These are phyloP conservation scores for Adenanthera pavonina DNA, from an alignment of 306 rosid species.

Conservation along the genomic window DNA sequence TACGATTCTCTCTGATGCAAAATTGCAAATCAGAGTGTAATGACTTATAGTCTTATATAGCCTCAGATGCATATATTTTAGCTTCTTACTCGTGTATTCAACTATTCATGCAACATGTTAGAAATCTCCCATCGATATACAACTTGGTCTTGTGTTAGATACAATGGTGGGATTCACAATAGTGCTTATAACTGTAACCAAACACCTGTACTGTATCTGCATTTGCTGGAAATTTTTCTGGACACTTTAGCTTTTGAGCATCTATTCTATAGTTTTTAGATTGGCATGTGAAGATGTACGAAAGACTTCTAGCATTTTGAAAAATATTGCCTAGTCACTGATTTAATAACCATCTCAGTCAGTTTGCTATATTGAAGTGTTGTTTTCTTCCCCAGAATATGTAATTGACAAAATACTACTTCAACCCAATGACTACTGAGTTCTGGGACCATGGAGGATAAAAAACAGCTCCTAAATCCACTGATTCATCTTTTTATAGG, in stretches of 20 bases:
- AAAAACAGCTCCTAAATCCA: not conserved
- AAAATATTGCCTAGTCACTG: not conserved
- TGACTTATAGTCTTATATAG: not conserved
- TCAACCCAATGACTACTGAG: not conserved
- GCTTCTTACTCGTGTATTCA: not conserved
- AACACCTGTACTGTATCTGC: not conserved
- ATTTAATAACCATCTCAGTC: not conserved
- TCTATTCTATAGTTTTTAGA: not conserved
- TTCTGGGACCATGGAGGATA: not conserved
- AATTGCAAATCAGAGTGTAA: constrained; percentile 19
- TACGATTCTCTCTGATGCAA: not conserved
- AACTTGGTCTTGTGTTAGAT: not conserved
- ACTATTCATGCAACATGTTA: not conserved
- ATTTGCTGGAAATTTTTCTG: not conserved
- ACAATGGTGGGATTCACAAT: not conserved
- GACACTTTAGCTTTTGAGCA: not conserved
- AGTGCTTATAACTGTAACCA: not conserved
- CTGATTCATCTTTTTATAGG: not conserved
- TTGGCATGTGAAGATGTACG: not conserved
- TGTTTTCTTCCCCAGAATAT: not conserved
- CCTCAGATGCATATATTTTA: not conserved
- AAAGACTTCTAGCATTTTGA: not conserved
- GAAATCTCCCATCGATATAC: not conserved
- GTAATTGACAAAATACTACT: not conserved
- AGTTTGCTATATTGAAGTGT: not conserved